Conservation (phyloP, 2,329 filamentous ascomycete species). For the Phyllosticta paracitricarpa region DNA sequence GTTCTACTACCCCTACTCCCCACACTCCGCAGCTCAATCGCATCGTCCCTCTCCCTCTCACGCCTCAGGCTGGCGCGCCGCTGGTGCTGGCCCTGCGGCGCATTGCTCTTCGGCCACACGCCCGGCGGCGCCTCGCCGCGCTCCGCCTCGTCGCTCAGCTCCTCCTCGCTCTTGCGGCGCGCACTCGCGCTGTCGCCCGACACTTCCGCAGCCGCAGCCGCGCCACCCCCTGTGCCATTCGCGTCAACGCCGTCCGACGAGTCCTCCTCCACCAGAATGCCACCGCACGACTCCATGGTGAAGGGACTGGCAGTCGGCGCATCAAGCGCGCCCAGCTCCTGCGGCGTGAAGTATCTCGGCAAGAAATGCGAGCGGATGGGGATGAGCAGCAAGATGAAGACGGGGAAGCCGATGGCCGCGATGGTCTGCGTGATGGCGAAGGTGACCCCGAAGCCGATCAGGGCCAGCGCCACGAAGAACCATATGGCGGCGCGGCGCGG, state of each 20-base stretch:
- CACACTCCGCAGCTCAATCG: slow-evolving; percentile 15
- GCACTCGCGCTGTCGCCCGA: slow-evolving; percentile 4
- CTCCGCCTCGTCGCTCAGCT: slow-evolving; percentile 20
- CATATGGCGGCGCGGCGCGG: slow-evolving; percentile 35
- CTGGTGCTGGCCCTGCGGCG: slow-evolving; percentile 9
- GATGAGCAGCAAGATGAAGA: slow-evolving; percentile 48
- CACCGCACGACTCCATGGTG: slow-evolving; percentile 44
- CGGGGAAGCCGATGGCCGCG: slow-evolving; percentile 49
- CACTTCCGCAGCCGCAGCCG: background rate
- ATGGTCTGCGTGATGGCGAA: slow-evolving; percentile 52
- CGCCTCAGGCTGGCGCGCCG: slow-evolving; percentile 16
- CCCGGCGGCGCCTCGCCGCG: slow-evolving; percentile 5
- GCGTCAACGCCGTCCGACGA: background rate
- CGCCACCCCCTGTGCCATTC: background rate
- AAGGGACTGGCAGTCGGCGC: slow-evolving; percentile 44
- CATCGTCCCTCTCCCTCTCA: slow-evolving; percentile 6
- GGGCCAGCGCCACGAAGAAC: slow-evolving; percentile 42
- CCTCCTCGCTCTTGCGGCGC: slow-evolving; percentile 19
- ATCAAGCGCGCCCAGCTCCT: slow-evolving; percentile 43
- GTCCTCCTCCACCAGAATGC: slow-evolving; percentile 15
- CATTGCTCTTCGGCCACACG: slow-evolving; percentile 3
- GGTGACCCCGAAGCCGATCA: slow-evolving; percentile 41
- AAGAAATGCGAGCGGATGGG: slow-evolving; percentile 42
- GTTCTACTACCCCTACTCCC: background rate
- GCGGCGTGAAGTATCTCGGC: slow-evolving; percentile 39